Evolutionary conservation across 2,329 filamentous ascomycete species (phyloP), one percentile per base, ranked within the genome.

Genomic region (Aspergillus neoniger): DNA sequence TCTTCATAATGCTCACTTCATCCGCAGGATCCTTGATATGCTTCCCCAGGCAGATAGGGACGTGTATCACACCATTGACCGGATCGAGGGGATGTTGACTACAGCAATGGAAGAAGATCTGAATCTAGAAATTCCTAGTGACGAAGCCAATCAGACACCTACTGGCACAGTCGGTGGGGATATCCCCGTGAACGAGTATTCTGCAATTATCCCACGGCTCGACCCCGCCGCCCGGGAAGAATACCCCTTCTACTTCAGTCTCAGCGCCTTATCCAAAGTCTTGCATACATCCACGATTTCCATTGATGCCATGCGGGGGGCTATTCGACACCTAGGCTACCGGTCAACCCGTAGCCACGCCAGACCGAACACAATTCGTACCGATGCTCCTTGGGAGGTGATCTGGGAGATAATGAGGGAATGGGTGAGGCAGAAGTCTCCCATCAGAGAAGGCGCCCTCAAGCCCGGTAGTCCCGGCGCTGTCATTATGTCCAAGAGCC

Each of bases 371-470:
- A 95, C 91, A 70, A 88, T 98, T 76, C 96, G 96, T 80, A 98
- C 95, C 0, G 88, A 98, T 76, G 95, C 95, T 14, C 91, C 93
- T 0, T 99, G 92, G 92, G 82, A 82, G 4, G 88, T 91, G 0
- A 85, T 99, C 51, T 98, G 95, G 93, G 90, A 96, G 73, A 81
- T 98, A 28, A 95, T 98, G 86, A 85, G 91, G 25, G 92, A 96
- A 77, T 99, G 92, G 92, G 86, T 91, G 14, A 85, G 89, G 23
- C 92, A 96, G 72, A 90, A 89, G 69, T 83, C 86, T 0, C 92
- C 93, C 0, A 82, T 96, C 60, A 96, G 91, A 72, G 85, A 88
- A 38, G 85, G 85, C 1, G 86, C 86, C 19, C 81, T 96, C 58
- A 89, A 86, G 68, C 82, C 87, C 43, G 84, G 84, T n/a, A 91